Evolutionary conservation across 129 eudicot genomes (phyloP).

Genomic region (Dittrichia graveolens): DNA sequence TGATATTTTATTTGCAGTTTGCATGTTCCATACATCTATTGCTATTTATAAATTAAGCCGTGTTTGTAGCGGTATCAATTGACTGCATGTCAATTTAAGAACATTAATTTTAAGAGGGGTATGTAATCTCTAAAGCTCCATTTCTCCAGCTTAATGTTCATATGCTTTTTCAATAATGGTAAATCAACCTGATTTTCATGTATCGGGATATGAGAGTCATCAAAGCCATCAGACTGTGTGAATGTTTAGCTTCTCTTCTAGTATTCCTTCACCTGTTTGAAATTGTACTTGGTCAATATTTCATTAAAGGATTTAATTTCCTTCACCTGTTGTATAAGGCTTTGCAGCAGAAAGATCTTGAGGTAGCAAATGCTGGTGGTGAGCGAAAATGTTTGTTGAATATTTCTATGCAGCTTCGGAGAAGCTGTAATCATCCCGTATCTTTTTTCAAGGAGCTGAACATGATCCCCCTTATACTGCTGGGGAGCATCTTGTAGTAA

Average conservation of each 20-base stretch:
- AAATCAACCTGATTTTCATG: slow-evolving; percentile 9
- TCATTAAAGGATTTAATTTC: neutral
- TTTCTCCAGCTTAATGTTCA: no score
- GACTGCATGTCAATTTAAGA: no score
- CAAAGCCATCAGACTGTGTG: neutral
- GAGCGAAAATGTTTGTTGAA: slow-evolving; percentile 95
- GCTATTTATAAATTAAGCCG: no score
- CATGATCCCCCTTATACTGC: slow-evolving; percentile 98
- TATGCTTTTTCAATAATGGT: neutral
- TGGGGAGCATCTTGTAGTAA: slow-evolving; percentile 88
- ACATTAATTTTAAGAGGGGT: no score
- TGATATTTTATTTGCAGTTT: neutral
- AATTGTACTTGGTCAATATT: neutral
- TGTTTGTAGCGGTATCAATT: no score
- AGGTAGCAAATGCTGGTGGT: slow-evolving; percentile 99
- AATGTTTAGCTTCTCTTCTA: neutral
- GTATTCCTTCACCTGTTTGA: neutral
- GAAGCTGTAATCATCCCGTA: slow-evolving; percentile 98
- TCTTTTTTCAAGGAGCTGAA: slow-evolving; percentile 98
- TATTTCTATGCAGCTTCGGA: slow-evolving; percentile 96
- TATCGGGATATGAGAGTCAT: neutral
- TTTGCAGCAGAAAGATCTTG: slow-evolving; percentile 96
- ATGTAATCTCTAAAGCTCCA: no score
- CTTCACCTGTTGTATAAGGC: no score
- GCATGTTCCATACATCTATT: no score